phyloP scores from a whole-genome alignment of 768 basidiomycete genomes.

The Leccinum incarnatum region DNA sequence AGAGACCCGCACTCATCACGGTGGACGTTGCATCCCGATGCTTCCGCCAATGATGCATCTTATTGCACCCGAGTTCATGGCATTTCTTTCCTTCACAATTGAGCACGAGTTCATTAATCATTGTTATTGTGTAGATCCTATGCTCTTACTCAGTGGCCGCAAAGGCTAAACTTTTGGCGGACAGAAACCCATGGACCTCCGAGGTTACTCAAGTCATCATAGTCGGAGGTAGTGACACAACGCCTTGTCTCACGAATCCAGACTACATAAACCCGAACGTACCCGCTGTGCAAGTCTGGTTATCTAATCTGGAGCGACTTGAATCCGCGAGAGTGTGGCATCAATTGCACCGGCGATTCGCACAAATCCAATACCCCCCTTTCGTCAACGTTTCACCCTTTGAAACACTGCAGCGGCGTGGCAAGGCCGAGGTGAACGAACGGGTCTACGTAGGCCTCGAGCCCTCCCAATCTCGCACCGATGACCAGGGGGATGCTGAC shows the following conservation, averaged over 20 bases:
- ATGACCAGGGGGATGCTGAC: not conserved
- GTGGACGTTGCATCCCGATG: not conserved
- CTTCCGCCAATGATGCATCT: not conserved
- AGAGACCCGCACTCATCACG: not conserved
- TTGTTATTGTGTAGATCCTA: not conserved
- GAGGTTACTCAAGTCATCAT: not conserved
- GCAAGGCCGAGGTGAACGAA: not conserved
- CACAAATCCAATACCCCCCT: not conserved
- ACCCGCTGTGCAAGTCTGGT: not conserved
- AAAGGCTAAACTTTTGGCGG: not conserved
- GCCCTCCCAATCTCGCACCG: not conserved
- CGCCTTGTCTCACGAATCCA: not conserved
- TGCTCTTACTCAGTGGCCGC: not conserved
- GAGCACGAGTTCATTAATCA: not conserved
- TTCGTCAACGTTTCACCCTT: not conserved
- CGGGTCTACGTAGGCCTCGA: not conserved
- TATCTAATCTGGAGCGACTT: not conserved
- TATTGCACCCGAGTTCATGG: not conserved
- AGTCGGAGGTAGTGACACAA: not conserved
- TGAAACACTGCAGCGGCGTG: not conserved
- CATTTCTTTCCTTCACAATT: not conserved
- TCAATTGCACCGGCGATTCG: not conserved
- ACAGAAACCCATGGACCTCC: not conserved
- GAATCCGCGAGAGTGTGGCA: not conserved
- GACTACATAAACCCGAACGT: not conserved